Conservation (phyloP, 1,284 basidiomycete species). For the Ceratobasidium sp. region DNA sequence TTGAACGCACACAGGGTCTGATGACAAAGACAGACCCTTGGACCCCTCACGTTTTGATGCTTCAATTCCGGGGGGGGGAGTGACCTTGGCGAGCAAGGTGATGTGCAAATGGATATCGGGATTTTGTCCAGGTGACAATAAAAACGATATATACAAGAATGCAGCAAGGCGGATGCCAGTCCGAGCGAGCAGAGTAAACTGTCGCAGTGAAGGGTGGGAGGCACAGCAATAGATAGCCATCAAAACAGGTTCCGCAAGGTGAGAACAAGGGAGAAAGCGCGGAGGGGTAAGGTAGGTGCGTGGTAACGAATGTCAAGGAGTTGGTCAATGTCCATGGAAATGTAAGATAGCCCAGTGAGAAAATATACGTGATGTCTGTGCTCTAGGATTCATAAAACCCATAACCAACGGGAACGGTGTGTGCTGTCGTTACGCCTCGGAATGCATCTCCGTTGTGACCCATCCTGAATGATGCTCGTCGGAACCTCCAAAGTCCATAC, state of each 20-base stretch:
- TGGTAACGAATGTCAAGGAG: slow-evolving; percentile 41
- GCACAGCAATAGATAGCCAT: slow-evolving; percentile 42
- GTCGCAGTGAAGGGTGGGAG: slow-evolving; percentile 10
- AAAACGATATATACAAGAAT: slow-evolving; percentile 31
- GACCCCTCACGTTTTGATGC: no score
- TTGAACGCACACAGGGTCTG: no score
- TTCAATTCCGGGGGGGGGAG: no score
- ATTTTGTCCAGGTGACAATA: slow-evolving; percentile 6
- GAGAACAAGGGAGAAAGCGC: slow-evolving; percentile 39
- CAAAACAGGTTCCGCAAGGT: slow-evolving; percentile 30
- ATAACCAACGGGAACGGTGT: slow-evolving; percentile 20
- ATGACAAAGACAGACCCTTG: no score
- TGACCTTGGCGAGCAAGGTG: no score
- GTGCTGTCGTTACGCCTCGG: slow-evolving; percentile 38
- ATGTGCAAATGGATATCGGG: neutral
- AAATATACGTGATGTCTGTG: slow-evolving; percentile 18
- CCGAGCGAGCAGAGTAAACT: slow-evolving; percentile 31
- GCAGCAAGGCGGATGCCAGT: slow-evolving; percentile 42
- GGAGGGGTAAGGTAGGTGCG: slow-evolving; percentile 35
- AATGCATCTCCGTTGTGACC: slow-evolving; percentile 39
- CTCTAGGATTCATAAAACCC: slow-evolving; percentile 45
- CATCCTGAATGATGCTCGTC: slow-evolving; percentile 22
- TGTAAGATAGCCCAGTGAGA: slow-evolving; percentile 26
- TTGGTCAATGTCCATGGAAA: slow-evolving; percentile 44
- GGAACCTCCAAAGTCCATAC: slow-evolving; percentile 38